Conservation (phyloP, 257 asterid genomes). For the Ballota nigra region DNA sequence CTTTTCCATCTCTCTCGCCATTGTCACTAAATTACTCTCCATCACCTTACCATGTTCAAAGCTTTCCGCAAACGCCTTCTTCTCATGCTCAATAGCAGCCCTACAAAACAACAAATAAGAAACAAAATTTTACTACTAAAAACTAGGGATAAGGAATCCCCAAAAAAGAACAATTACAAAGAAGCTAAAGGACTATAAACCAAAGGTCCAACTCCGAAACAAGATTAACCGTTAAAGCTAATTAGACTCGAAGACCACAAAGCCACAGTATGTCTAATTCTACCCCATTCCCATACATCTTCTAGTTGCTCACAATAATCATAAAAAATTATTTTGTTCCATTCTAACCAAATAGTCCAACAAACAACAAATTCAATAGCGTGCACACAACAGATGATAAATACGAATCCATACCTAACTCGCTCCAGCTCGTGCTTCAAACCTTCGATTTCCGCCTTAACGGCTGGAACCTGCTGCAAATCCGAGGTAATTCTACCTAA, state of each 20-base stretch:
- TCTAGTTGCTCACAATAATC: too few species aligned
- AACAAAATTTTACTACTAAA: too few species aligned
- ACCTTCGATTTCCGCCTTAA: constrained; percentile 71
- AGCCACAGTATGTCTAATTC: too few species aligned
- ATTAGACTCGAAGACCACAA: too few species aligned
- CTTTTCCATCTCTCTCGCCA: constrained; percentile 92
- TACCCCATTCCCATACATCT: too few species aligned
- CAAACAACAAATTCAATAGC: background rate
- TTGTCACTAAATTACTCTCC: constrained; percentile 78
- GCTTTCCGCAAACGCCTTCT: constrained; percentile 87
- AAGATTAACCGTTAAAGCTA: too few species aligned
- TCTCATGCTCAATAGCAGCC: constrained; percentile 90
- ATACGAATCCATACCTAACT: constrained; percentile 48
- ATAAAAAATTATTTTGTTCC: too few species aligned
- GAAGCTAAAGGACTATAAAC: too few species aligned
- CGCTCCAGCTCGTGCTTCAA: constrained; percentile 71
- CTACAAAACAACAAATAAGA: constrained; percentile 36
- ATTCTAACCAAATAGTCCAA: too few species aligned
- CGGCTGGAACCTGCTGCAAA: constrained; percentile 75
- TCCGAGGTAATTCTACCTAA: constrained; percentile 72
- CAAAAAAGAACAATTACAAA: too few species aligned
- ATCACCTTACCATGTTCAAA: constrained; percentile 85
- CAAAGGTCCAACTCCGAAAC: too few species aligned
- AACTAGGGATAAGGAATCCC: too few species aligned
- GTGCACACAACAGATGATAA: background rate